A percentile compares a stretch with the other conserved stretches of the same genome.
phyloP scores from a whole-genome alignment of 2,329 filamentous ascomycete genomes.

The Phialocephala sp. region DNA sequence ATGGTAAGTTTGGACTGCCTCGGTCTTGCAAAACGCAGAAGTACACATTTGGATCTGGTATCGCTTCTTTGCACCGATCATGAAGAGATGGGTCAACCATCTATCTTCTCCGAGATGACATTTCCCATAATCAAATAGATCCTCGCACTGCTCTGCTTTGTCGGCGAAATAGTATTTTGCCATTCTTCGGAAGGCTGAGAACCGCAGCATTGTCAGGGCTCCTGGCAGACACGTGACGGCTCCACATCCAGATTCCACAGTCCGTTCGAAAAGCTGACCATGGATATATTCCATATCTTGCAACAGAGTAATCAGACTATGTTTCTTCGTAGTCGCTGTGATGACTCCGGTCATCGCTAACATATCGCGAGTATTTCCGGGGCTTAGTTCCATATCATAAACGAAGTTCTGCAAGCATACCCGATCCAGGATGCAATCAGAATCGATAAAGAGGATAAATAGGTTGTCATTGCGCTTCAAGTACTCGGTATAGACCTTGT shows the following conservation, averaged over 20 bases:
- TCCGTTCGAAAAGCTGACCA: slow-evolving; percentile 93
- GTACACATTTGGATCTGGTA: slow-evolving; percentile 99
- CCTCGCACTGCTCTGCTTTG: slow-evolving; percentile 92
- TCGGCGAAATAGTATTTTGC: slow-evolving; percentile 98
- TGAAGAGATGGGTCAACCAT: slow-evolving; percentile 97
- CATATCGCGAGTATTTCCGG: slow-evolving; percentile 90
- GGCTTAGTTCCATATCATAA: slow-evolving; percentile 97
- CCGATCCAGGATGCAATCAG: slow-evolving; percentile 90
- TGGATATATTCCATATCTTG: slow-evolving; percentile 99
- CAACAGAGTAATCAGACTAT: slow-evolving; percentile 86
- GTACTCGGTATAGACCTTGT: slow-evolving; percentile 89
- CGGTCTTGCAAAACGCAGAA: slow-evolving; percentile 97
- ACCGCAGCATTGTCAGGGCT: slow-evolving; percentile 92
- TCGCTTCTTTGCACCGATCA: slow-evolving; percentile 92
- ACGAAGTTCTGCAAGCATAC: slow-evolving; percentile 97
- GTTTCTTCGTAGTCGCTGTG: slow-evolving; percentile 87
- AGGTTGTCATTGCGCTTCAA: slow-evolving; percentile 87
- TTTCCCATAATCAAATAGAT: slow-evolving; percentile 96
- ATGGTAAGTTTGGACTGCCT: slow-evolving; percentile 86
- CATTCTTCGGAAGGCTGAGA: slow-evolving; percentile 96
- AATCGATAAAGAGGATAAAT: slow-evolving; percentile 97
- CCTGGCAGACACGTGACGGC: slow-evolving; percentile 94
- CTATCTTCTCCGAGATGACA: slow-evolving; percentile 94
- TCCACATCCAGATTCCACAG: slow-evolving; percentile 92
- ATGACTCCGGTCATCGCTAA: slow-evolving; percentile 98